A percentile compares a stretch with the other conserved stretches of the same genome.
phyloP scores from a whole-genome alignment of 768 basidiomycete genomes.

The Boletus pseudo-olivaceus region DNA sequence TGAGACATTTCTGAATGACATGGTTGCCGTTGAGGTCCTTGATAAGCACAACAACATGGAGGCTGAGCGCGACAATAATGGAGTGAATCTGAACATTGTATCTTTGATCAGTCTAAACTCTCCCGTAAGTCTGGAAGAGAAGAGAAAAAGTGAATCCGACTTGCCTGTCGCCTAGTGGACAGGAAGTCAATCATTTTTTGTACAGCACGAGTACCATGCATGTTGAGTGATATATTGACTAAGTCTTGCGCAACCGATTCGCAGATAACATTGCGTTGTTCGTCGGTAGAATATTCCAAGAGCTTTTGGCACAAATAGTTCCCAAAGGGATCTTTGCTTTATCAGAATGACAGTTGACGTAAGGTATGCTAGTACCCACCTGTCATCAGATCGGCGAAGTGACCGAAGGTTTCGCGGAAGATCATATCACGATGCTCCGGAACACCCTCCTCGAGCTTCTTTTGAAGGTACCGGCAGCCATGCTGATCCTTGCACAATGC shows the following conservation, averaged over 20 bases:
- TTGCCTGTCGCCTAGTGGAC: constrained; percentile 88
- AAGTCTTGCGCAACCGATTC: constrained; percentile 97
- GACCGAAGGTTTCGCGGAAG: constrained; percentile 95
- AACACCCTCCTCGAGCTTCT: constrained; percentile 95
- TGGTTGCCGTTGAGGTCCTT: constrained; percentile 98
- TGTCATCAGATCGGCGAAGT: constrained; percentile 98
- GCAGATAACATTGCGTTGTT: constrained; percentile 94
- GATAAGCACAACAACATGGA: constrained; percentile 98
- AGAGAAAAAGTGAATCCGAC: constrained; percentile 36
- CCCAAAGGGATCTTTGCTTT: constrained; percentile 83
- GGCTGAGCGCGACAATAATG: constrained; percentile 92
- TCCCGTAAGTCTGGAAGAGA: constrained; percentile 52
- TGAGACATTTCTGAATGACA: constrained; percentile 98
- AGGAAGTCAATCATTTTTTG: constrained; percentile 99
- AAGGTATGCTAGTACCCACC: constrained; percentile 42
- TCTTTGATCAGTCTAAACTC: constrained; percentile 70
- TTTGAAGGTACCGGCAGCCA: constrained; percentile 96
- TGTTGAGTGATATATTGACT: constrained; percentile 97
- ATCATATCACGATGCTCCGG: constrained; percentile 99
- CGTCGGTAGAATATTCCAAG: constrained; percentile 94
- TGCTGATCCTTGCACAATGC: constrained; percentile 97
- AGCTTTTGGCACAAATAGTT: constrained; percentile 99
- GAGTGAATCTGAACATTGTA: constrained; percentile 92
- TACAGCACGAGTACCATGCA: constrained; percentile 99
- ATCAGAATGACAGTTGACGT: constrained; percentile 2